Evolutionary conservation across 2,329 filamentous ascomycete species (phyloP), one percentile per base, ranked within the genome.

Genomic region (Diaporthe batatas): DNA sequence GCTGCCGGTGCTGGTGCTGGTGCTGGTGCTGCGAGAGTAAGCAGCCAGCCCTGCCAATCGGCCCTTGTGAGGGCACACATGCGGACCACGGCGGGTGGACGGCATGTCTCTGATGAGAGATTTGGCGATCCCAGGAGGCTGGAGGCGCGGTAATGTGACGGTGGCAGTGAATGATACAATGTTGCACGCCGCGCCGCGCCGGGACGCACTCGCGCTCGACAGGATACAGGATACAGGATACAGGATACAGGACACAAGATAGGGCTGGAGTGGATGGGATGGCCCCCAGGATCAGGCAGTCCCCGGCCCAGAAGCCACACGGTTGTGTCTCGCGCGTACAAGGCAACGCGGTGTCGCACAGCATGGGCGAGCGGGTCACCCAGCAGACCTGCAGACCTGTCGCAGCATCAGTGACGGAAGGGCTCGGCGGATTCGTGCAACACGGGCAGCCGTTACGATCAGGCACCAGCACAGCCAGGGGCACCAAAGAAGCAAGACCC

Each of bases 11-110:
- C 12, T 42, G 39, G 36, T 39, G 36, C 11, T 39, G 36, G 36
- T 39, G 36, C 16, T 44, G 54, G 53, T 57, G 55, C 44, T 36
- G 23, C 34, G 53, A 44, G 53, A 32, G 47, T 49, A 64, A 68
- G 62, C 72, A 73, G 69, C 62, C 72, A 73, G 69, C 62, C 69
- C 57, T 73, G 58, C 58, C 36, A 44, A 23, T 18, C 47, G n/a
- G 47, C 32, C 23, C 62, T 67, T 67, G 44, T n/a, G 32, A 57
- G 8, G 29, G 10, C 47, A 42, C 23, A 44, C 57, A 42, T 29
- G 36, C 36, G 42, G 57, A 42, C 23, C 23, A 39, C 23, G 62
- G 47, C 21, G 32, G 29, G 29, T 29, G 29, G 29, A 29, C 29
- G 29, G 29, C 29, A 36, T 51, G 42, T 53, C 42, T 29, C 51